phyloP scores from a whole-genome alignment of 768 basidiomycete genomes.

The Boletus tylopilopsis region DNA sequence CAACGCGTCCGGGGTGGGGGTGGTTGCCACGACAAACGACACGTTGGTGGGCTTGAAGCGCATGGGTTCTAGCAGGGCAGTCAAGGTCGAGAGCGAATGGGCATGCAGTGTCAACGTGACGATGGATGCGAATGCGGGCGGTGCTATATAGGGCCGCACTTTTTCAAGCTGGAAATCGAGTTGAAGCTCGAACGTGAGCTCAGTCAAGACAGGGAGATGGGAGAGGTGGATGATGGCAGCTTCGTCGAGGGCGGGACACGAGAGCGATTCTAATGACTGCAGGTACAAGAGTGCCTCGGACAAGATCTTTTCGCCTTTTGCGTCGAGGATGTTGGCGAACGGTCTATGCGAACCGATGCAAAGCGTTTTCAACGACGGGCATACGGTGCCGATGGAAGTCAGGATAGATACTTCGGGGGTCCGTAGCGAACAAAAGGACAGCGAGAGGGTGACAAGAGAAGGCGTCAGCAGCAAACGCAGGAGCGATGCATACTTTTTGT shows the following conservation, averaged over 20 bases:
- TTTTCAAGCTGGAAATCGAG: conserved; percentile 12
- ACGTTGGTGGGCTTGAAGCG: conserved; percentile 12
- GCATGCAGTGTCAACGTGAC: conserved; percentile 8
- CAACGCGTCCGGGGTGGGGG: conserved; percentile 16
- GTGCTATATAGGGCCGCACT: conserved; percentile 6
- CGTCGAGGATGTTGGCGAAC: conserved; percentile 3
- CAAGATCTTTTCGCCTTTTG: conserved; percentile 16
- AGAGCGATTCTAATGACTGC: conserved; percentile 13
- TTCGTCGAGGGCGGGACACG: conserved; percentile 20
- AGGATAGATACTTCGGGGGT: conserved; percentile 19
- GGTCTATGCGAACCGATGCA: neutral
- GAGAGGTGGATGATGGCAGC: conserved; percentile 22
- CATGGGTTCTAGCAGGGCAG: conserved; percentile 19
- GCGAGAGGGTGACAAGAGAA: conserved; percentile 14
- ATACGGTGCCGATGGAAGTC: conserved; percentile 16
- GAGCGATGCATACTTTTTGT: conserved; percentile 15
- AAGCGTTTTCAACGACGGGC: conserved; percentile 19
- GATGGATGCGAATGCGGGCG: conserved; percentile 17
- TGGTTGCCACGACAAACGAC: conserved; percentile 11
- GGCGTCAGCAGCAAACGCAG: conserved; percentile 21
- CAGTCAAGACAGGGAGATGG: conserved; percentile 12
- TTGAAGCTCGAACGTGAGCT: conserved; percentile 16
- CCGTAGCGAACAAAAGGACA: conserved; percentile 8
- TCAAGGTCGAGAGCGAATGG: conserved; percentile 13
- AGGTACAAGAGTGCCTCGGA: conserved; percentile 20